Evolutionary conservation across 192 early-diverging fungal species (phyloP), one percentile per base, ranked within the genome.

Genomic region (Funneliformis mosseae): DNA sequence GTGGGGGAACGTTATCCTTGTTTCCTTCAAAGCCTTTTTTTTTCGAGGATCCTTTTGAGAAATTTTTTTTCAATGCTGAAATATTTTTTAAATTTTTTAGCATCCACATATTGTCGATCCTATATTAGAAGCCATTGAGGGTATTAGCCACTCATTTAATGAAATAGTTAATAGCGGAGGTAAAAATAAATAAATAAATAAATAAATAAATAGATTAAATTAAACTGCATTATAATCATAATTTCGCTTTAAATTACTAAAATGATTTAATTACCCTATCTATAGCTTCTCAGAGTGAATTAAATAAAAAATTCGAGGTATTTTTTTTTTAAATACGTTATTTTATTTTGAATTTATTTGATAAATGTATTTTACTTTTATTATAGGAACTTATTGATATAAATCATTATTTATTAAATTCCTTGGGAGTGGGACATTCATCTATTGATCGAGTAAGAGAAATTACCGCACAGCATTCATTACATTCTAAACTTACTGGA

Each of bases 401-500:
- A 23, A 98, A 98, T 83, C 98, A 99, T 81, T 86, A 87, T 76
- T 81, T 99, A 8, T 79, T 98, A 50, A 73, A 85, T 9, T 88
- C 95, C 2, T 83, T 94, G 77, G 96, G 96, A 21, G 95, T 97
- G 8, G 92, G 94, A 28, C 97, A 98, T 83, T 89, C 92, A 41
- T 81, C 89, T 41, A 83, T 98, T 4, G 98, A 99, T 70, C 91
- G 83, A 41, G 87, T 99, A 21, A 83, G 93, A 8, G 84, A 83
- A 14, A 92, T 95, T 21, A 91, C 95, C 0, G 82, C 84, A 1
- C 39, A 80, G n/a, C 82, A 88, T 55, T 89, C 87, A 0, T 83
- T 98, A 80, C 87, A 88, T 42, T 90, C 95, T 23, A 99, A 99
- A 85, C 84, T 99, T 42, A 99, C 98, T 5, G 98, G 98, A 42